Base-by-base conservation (phyloP, 2,329 filamentous ascomycete genomes). In the Cercospora sp. region DNA sequence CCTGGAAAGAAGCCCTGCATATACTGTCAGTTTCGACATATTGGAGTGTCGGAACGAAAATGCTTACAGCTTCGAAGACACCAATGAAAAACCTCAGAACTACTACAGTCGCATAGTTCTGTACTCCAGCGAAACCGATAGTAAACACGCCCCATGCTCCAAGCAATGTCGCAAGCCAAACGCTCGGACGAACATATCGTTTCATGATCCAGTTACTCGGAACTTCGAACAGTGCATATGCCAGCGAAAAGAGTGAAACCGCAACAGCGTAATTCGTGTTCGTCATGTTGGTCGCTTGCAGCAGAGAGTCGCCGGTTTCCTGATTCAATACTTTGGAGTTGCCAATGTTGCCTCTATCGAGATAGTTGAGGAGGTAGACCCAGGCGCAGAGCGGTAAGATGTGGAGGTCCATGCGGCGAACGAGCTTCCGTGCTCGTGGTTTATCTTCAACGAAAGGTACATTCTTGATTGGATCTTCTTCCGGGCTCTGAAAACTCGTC, bases 281-380 rank as follows among this genome's bases (percentile, higher is more conserved):
- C 1, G 85, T 86, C 85, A 90, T 90, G 69, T 82, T 73, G 1
- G 89, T 89, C 73, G 87, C 83, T 24, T 84, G 81, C 37, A 90
- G 83, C 71, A 92, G 83, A 78, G 90, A 88, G 76, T 91, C 81
- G 53, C 83, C 77, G 0, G 85, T 85, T 12, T 86, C 82, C 10
- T 83, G 80, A 75, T 91, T 91, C 71, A 91, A 82, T 21, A 90
- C 86, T 77, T 87, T 88, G 51, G 89, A 62, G 13, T 70, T 71
- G 82, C 83, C 77, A 77, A 86, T 69, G 82, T 86, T 72, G 55
- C 69, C 70, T 61, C 66, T 26, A 24, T 68, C 66, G 32, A 68
- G 37, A 18, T 73, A 71, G 69, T 74, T 74, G 55, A 74, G 63
- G 1, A 74, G 62, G 26, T 74, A 74, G 37, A 73, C 60, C 64